Base-by-base conservation (phyloP, 768 basidiomycete genomes). In the Leucosporidium yakuticum region DNA sequence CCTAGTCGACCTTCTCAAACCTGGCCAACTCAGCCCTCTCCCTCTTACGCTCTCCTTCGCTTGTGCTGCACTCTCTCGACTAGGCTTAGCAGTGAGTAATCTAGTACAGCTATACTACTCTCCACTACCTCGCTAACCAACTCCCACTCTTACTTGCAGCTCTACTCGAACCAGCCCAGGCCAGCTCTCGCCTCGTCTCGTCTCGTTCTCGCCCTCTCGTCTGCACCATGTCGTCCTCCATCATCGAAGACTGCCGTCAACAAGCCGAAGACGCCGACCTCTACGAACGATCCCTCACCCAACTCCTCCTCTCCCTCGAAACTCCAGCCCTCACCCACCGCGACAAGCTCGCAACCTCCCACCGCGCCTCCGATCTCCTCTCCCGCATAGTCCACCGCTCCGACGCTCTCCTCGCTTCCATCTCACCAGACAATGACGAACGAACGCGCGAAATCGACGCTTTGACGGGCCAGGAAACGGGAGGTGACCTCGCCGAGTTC, bases 211-310 rank as follows among this genome's bases (percentile, higher is more conserved):
- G 12, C 21, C 48, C 8, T 25, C 49, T 31, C 21, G 23, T 34
- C 78, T 27, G 23, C 19, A 4, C 20, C 19, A 73, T 73, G 71
- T 64, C 69, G 6, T 62, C 63, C 31, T 93, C 91, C 56, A 82
- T 91, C 75, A 83, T 97, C 77, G 95, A 99, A 80, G 81, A 90
- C n/a, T 90, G 95, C 77, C 87, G 95, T 62, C 92, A 93, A 75
- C 89, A 88, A 19, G 95, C 98, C 80, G 93, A 97, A 80, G 94
- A 97, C 79, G 84, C 92, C 31, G 95, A 99, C 80, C 87, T 89
- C 62, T 89, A 91, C 74, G 89, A 98, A 78, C 84, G 86, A 58
- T 91, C 89, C 15, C 84, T 97, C 23, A 90, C 91, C 65, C 87
- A 87, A 5, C 82, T 96, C 21, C 84, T 98, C 36, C 88, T 90